These are phyloP conservation scores for Schizothecium vesticola DNA, from an alignment of 495 filamentous ascomycete species.

Conservation along the genomic window DNA sequence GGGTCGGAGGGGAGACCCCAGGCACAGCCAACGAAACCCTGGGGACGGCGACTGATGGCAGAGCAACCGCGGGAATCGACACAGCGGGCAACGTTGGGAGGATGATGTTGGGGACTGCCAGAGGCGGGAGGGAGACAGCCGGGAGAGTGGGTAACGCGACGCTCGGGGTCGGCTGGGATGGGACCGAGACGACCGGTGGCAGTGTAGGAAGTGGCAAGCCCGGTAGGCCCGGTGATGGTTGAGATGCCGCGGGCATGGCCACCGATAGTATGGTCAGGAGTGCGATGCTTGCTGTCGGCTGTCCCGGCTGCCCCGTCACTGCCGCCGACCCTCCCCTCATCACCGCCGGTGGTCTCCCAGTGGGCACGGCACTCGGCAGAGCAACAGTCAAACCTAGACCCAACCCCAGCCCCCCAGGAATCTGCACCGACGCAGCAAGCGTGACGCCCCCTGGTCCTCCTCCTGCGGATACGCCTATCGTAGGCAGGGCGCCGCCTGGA, in stretches of 20 bases:
- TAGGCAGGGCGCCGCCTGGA: background rate
- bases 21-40: too few relatives aligned
- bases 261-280: background rate
- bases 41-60: conserved; percentile 2
- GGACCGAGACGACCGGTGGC: background rate
- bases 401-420: background rate
- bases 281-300: background rate
- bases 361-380: background rate
- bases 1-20: too few relatives aligned
- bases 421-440: background rate
- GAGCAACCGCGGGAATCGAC: background rate
- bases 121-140: background rate
- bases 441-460: background rate
- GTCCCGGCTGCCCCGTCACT: too few relatives aligned
- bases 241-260: too few relatives aligned
- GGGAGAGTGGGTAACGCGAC: background rate
- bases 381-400: background rate
- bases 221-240: too few relatives aligned
- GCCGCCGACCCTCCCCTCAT: background rate
- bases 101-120: background rate
- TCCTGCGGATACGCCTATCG: background rate
- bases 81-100: background rate
- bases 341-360: background rate
- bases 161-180: background rate
- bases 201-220: background rate